These are phyloP conservation scores for Beta vulgaris DNA, from an alignment of 148 eudicot species.

Conservation along the genomic window DNA sequence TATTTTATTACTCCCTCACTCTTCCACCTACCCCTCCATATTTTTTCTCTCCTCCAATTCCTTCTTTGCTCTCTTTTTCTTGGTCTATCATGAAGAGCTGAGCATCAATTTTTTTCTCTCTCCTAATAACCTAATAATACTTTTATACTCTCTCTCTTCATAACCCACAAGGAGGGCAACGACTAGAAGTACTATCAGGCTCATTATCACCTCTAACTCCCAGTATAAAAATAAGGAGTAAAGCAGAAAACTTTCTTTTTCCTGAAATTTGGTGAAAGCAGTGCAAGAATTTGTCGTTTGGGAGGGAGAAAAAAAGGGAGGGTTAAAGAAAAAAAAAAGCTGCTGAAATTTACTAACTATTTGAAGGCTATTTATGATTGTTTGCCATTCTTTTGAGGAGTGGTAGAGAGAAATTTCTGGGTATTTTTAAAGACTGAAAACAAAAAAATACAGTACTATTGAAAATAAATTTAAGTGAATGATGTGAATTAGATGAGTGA, in stretches of 20 bases:
- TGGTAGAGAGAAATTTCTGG: constrained; percentile 9
- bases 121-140: too few species aligned
- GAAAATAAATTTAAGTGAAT: neutral
- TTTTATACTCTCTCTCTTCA: too few species aligned
- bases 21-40: too few species aligned
- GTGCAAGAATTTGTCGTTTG: neutral
- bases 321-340: constrained; percentile 9
- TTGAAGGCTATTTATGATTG: constrained; percentile 29
- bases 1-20: too few species aligned
- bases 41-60: too few species aligned
- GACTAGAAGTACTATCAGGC: too few species aligned
- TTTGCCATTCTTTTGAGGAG: constrained; percentile 24
- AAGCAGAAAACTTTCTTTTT: neutral
- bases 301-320: neutral
- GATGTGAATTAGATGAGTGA: constrained; percentile 28
- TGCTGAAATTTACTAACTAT: constrained; percentile 6
- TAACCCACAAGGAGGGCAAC: too few species aligned
- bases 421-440: neutral
- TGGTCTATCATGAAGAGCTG: too few species aligned
- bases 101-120: too few species aligned
- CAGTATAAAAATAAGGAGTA: neutral
- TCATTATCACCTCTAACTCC: too few species aligned
- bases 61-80: too few species aligned
- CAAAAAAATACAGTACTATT: neutral
- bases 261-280: constrained; percentile 13